phyloP scores from a whole-genome alignment of 129 eudicot genomes.

The Ambrosia trifida region DNA sequence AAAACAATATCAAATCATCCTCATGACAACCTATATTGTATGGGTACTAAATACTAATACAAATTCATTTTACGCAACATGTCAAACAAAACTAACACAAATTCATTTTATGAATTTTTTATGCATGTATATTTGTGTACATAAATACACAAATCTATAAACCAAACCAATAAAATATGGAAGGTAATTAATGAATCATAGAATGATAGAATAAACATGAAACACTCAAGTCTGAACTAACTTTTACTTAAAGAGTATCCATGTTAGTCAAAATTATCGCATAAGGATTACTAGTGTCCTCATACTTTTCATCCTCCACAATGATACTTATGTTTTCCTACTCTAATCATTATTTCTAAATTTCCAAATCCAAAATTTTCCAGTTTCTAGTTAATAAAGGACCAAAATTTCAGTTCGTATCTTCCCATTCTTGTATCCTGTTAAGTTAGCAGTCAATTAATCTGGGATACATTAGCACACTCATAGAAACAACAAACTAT shows the following conservation, averaged over 20 bases:
- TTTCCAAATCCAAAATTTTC: not conserved
- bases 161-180: not conserved
- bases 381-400: not conserved
- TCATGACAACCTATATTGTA: not conserved
- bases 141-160: not conserved
- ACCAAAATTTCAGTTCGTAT: not conserved
- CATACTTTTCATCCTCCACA: no score
- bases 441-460: not conserved
- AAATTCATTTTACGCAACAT: not conserved
- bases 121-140: not conserved
- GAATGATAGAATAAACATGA: not conserved
- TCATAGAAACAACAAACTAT: constrained; percentile 1
- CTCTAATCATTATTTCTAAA: not conserved
- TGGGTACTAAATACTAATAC: no score
- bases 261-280: not conserved
- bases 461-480: not conserved
- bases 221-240: not conserved
- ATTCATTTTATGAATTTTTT: not conserved
- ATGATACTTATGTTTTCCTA: not conserved
- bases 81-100: not conserved
- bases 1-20: not conserved
- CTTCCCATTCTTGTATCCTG: not conserved
- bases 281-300: no score
- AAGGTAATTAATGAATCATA: not conserved
- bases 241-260: not conserved